phyloP scores from a whole-genome alignment of 2,329 filamentous ascomycete species.

The Rutstroemia sp. region DNA sequence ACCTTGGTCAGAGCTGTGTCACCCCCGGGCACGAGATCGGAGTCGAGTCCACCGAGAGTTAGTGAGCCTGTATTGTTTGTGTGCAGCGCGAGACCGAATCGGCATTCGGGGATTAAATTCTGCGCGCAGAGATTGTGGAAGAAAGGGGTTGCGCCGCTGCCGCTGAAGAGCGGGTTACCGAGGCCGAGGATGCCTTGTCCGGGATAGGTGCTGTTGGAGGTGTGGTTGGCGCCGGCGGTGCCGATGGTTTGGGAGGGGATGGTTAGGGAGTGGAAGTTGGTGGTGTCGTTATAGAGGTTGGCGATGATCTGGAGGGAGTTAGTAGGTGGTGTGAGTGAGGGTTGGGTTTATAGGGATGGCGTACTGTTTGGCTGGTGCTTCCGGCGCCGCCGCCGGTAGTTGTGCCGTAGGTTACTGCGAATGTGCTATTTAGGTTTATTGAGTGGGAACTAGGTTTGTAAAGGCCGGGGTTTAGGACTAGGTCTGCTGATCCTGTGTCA shows the following conservation, averaged over 20 bases:
- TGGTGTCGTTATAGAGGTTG: conserved; percentile 5
- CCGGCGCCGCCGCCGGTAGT: conserved; percentile 2
- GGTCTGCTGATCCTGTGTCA: conserved; percentile 12
- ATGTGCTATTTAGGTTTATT: neutral
- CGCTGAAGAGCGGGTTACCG: neutral
- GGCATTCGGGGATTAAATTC: neutral
- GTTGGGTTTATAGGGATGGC: neutral
- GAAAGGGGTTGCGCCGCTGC: conserved; percentile 3
- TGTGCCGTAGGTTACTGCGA: conserved; percentile 4
- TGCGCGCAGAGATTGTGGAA: conserved; percentile 7
- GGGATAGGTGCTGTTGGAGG: neutral
- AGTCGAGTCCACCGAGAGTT: neutral
- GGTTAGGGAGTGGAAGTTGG: neutral
- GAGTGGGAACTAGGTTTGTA: conserved; percentile 1
- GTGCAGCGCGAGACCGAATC: conserved; percentile 7
- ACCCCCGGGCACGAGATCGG: neutral
- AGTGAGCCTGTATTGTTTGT: neutral
- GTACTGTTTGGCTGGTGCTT: conserved; percentile 2
- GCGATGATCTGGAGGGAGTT: neutral
- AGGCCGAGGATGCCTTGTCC: conserved; percentile 8
- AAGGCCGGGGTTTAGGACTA: conserved; percentile 11
- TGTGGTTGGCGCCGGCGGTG: neutral
- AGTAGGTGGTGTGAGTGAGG: neutral
- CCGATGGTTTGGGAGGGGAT: neutral
- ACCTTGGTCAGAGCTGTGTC: neutral